Percentiles rank a stretch among this genome's conserved stretches.
Evolutionary conservation across 371 early-diverging fungal genomes (phyloP).

Genomic region (Rhizopus stolonifer): DNA sequence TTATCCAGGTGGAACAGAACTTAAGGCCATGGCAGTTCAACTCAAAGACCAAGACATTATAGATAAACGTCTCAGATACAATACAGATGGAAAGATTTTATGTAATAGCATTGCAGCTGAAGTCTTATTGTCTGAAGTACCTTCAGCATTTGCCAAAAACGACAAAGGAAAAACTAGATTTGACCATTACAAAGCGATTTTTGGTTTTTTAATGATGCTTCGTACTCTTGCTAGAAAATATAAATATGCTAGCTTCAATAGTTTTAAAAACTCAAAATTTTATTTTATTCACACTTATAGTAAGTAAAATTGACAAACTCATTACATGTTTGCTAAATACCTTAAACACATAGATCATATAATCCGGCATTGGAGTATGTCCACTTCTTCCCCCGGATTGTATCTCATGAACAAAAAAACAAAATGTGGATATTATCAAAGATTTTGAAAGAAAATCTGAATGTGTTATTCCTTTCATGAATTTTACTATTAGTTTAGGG

Average conservation of each 20-base stretch:
- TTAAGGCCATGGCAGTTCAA: slow-evolving; percentile 15
- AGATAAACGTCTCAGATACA: slow-evolving; percentile 11
- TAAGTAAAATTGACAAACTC: slow-evolving; percentile 13
- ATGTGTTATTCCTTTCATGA: slow-evolving; percentile 8
- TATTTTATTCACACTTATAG: slow-evolving; percentile 10
- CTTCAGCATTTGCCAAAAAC: slow-evolving; percentile 15
- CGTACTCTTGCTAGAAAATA: slow-evolving; percentile 4
- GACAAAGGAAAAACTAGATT: slow-evolving; percentile 11
- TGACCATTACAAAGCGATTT: slow-evolving; percentile 24
- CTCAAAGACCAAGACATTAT: slow-evolving; percentile 7
- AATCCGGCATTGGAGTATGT: slow-evolving; percentile 17
- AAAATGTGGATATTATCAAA: slow-evolving; percentile 7
- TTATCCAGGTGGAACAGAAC: slow-evolving; percentile 15
- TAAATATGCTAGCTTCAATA: slow-evolving; percentile 17
- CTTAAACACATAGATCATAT: slow-evolving; percentile 5
- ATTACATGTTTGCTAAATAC: slow-evolving; percentile 10
- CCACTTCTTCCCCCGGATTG: slow-evolving; percentile 7
- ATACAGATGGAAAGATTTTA: slow-evolving; percentile 7
- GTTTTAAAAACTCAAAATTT: slow-evolving; percentile 9
- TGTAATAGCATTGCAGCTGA: slow-evolving; percentile 2
- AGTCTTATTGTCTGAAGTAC: slow-evolving; percentile 17
- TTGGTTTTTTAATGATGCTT: slow-evolving; percentile 14
- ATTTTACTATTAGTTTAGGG: slow-evolving; percentile 11
- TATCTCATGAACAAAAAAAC: slow-evolving; percentile 15
- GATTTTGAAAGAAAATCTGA: slow-evolving; percentile 10